phyloP scores from a whole-genome alignment of 2,329 filamentous ascomycete species.

The Pestalotiopsis sp. region DNA sequence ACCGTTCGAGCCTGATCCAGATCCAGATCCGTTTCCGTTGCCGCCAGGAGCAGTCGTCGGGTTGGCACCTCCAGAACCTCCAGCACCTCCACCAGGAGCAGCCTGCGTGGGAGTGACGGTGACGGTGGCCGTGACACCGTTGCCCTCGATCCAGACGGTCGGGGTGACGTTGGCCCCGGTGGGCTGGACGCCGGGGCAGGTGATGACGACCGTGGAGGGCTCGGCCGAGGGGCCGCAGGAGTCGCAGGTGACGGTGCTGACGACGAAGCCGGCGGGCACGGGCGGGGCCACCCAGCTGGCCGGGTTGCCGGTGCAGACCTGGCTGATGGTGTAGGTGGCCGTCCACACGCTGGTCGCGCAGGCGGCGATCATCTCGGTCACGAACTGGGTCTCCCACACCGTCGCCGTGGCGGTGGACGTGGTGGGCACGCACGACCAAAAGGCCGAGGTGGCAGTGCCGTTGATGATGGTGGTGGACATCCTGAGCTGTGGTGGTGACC shows the following conservation, averaged over 20 bases:
- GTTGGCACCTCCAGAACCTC: constrained; percentile 10
- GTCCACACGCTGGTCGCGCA: constrained; percentile 40
- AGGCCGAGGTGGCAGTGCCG: constrained; percentile 30
- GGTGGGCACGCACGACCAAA: constrained; percentile 31
- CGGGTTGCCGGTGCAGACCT: constrained; percentile 36
- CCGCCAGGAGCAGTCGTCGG: not conserved
- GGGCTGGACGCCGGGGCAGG: constrained; percentile 36
- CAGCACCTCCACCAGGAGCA: constrained; percentile 13
- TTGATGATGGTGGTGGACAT: constrained; percentile 27
- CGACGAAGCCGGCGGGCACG: constrained; percentile 40
- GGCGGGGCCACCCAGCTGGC: constrained; percentile 29
- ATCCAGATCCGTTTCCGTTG: constrained; percentile 10
- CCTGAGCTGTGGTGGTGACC: constrained; percentile 16
- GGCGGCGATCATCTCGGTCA: constrained; percentile 38
- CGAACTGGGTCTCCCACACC: constrained; percentile 40
- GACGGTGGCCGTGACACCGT: constrained; percentile 37
- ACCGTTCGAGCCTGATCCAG: constrained; percentile 4
- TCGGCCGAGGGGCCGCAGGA: constrained; percentile 26
- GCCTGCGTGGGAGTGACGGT: constrained; percentile 12
- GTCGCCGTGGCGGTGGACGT: constrained; percentile 27
- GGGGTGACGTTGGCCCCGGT: constrained; percentile 24
- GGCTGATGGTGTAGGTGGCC: constrained; percentile 43
- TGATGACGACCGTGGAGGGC: constrained; percentile 35
- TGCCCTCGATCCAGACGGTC: constrained; percentile 32
- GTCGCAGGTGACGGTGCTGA: constrained; percentile 38